These are phyloP conservation scores for Coemansia brasiliensis DNA, from an alignment of 192 early-diverging fungal genomes.

Conservation along the genomic window DNA sequence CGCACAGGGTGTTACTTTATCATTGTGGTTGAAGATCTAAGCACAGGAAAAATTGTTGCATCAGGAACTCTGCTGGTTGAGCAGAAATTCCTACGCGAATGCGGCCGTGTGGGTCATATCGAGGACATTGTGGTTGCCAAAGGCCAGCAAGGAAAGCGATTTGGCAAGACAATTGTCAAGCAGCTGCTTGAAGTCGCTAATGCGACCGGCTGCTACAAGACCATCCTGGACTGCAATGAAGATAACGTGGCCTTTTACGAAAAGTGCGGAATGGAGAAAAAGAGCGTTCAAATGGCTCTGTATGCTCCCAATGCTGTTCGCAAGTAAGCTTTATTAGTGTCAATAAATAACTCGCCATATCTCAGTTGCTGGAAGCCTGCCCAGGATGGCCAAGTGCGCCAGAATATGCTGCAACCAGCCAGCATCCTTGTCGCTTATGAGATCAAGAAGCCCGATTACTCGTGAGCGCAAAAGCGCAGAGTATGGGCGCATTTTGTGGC, in stretches of 20 bases:
- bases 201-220: constrained; percentile 88
- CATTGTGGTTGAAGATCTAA: constrained; percentile 77
- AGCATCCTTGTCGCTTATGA: not conserved
- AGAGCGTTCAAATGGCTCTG: constrained; percentile 72
- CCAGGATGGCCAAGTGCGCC: constrained; percentile 22
- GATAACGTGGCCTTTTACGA: constrained; percentile 89
- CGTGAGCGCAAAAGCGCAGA: constrained; percentile 28
- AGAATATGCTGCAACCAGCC: constrained; percentile 15
- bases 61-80: constrained; percentile 87
- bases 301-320: constrained; percentile 45
- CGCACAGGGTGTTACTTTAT: constrained; percentile 68
- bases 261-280: constrained; percentile 82
- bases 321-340: constrained; percentile 13
- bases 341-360: constrained; percentile 21
- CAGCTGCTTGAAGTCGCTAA: constrained; percentile 76
- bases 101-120: constrained; percentile 87
- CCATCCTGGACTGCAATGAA: constrained; percentile 67
- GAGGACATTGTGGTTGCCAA: constrained; percentile 85
- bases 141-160: constrained; percentile 69
- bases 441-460: constrained; percentile 25
- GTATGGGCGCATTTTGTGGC: constrained; percentile 16
- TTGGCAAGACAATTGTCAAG: constrained; percentile 76
- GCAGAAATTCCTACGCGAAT: constrained; percentile 83
- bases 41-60: constrained; percentile 64
- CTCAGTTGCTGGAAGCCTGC: constrained; percentile 25